These are phyloP conservation scores for Furcasterigmium furcatum DNA, from an alignment of 2,329 filamentous ascomycete genomes.

Conservation along the genomic window DNA sequence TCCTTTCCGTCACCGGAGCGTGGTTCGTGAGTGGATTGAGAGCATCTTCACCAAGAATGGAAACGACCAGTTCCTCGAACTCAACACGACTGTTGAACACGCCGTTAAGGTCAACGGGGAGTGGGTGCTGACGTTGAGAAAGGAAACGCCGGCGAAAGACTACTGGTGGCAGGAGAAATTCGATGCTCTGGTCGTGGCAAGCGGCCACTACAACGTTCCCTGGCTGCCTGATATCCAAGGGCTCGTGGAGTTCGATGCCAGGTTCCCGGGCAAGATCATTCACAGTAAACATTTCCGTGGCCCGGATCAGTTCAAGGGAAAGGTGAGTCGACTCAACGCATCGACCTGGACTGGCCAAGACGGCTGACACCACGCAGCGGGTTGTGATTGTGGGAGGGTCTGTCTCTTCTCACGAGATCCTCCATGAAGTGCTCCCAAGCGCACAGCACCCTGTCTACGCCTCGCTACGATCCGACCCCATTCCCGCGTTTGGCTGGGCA, in stretches of 20 bases:
- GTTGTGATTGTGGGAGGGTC: conserved; percentile 56
- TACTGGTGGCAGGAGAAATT: conserved; percentile 35
- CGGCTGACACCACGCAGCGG: conserved; percentile 24
- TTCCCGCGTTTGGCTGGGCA: conserved; percentile 49
- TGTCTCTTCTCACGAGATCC: conserved; percentile 55
- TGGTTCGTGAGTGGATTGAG: conserved; percentile 51
- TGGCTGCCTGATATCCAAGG: conserved; percentile 36
- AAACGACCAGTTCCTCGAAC: conserved; percentile 32
- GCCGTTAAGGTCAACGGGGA: conserved; percentile 40
- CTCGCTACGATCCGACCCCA: conserved; percentile 42
- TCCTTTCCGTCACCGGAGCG: conserved; percentile 52
- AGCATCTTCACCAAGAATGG: conserved; percentile 26
- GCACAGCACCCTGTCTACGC: conserved; percentile 44
- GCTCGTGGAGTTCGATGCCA: conserved; percentile 30
- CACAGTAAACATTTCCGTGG: conserved; percentile 37
- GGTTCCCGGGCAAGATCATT: conserved; percentile 30
- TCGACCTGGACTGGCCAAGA: not conserved
- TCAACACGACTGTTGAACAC: conserved; percentile 55
- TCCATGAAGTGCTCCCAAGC: conserved; percentile 45
- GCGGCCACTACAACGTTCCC: conserved; percentile 36
- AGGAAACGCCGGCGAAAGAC: conserved; percentile 30
- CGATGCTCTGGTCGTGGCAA: conserved; percentile 36
- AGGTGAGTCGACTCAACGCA: conserved; percentile 6
- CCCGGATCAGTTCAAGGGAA: conserved; percentile 17
- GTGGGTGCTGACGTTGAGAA: conserved; percentile 47